phyloP scores from a whole-genome alignment of 225 moss, liverwort and hornwort genomes.

The Climacium dendroides region DNA sequence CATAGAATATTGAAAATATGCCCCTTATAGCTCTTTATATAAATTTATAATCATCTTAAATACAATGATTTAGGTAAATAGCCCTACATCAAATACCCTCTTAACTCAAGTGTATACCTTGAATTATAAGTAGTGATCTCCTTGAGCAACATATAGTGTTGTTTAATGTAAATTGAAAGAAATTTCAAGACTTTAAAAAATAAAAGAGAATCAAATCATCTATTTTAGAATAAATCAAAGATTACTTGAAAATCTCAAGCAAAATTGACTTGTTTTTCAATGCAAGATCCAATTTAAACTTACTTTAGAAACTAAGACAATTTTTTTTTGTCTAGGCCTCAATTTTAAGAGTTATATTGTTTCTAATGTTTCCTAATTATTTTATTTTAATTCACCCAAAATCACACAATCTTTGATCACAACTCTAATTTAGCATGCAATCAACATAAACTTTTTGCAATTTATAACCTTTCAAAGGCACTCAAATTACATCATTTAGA shows the following conservation, averaged over 20 bases:
- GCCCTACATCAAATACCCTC: too few relatives aligned
- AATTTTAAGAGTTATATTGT: too few relatives aligned
- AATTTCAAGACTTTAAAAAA: neutral
- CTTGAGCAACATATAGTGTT: accelerated
- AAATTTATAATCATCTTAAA: too few relatives aligned
- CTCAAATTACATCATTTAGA: neutral
- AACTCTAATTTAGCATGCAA: too few relatives aligned
- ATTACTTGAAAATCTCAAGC: neutral
- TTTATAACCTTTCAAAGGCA: accelerated
- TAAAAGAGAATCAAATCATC: neutral
- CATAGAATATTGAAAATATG: too few relatives aligned
- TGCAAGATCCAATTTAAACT: neutral
- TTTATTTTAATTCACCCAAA: neutral
- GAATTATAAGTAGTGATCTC: too few relatives aligned
- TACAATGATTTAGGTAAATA: too few relatives aligned
- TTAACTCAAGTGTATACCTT: too few relatives aligned
- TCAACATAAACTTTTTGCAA: too few relatives aligned
- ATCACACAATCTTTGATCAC: neutral
- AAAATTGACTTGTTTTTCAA: neutral
- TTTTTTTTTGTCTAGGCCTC: neutral
- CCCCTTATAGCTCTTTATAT: too few relatives aligned
- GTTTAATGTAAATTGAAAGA: neutral
- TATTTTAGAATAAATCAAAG: neutral
- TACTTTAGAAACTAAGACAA: too few relatives aligned
- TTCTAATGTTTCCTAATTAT: neutral